phyloP scores from a whole-genome alignment of 331 rosid species.

The Rhamnella rubrinervis region DNA sequence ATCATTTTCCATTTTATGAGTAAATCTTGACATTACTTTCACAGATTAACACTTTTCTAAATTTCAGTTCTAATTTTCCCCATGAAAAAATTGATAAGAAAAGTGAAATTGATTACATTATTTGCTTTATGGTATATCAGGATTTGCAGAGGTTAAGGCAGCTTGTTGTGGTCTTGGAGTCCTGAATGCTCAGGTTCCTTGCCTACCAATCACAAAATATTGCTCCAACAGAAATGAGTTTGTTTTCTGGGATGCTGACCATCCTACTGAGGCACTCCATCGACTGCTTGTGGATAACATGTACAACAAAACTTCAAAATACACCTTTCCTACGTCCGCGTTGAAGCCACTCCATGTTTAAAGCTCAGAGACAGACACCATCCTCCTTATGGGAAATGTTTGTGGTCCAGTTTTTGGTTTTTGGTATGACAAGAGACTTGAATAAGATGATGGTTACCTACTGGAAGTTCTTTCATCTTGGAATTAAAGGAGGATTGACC shows the following conservation, averaged over 20 bases:
- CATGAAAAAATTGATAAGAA: neutral
- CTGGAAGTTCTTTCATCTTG: no score
- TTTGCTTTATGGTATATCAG: slow-evolving; percentile 25
- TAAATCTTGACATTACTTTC: neutral
- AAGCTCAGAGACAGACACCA: neutral
- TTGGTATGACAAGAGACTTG: no score
- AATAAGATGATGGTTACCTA: no score
- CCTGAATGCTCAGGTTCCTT: slow-evolving; percentile 44
- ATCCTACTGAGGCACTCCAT: slow-evolving; percentile 53
- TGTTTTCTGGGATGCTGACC: slow-evolving; percentile 60
- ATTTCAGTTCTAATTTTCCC: neutral
- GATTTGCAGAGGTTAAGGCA: slow-evolving; percentile 50
- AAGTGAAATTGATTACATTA: neutral
- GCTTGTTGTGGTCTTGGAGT: slow-evolving; percentile 69
- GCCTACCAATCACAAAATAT: slow-evolving; percentile 39
- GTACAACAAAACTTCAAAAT: slow-evolving; percentile 39
- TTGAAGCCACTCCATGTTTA: slow-evolving; percentile 33
- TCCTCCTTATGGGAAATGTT: no score
- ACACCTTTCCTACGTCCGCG: slow-evolving; percentile 48
- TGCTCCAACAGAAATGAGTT: slow-evolving; percentile 53
- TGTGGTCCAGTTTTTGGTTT: no score
- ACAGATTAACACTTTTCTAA: neutral
- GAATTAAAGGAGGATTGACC: no score
- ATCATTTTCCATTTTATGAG: neutral
- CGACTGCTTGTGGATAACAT: slow-evolving; percentile 33